Conservation (phyloP, 495 filamentous ascomycete species). For the Parathielavia hyrcaniae region DNA sequence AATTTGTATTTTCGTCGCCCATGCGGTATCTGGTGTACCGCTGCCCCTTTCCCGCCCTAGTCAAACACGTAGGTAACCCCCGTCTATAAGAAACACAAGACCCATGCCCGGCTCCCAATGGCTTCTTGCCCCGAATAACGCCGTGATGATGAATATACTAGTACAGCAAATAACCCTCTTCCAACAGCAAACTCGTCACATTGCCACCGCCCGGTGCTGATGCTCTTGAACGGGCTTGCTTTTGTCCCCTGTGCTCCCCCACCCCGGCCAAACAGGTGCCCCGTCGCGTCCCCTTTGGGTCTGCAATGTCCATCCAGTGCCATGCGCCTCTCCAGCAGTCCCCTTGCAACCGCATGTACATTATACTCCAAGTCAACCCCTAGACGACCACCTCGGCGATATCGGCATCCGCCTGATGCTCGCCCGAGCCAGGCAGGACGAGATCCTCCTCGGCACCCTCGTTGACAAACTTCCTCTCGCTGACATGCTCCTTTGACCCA, state of each 20-base stretch:
- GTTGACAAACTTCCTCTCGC: constrained; percentile 87
- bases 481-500: constrained; percentile 60
- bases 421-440: constrained; percentile 58
- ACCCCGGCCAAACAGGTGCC: not conserved
- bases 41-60: constrained; percentile 4
- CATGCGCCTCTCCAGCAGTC: not conserved
- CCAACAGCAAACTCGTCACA: constrained; percentile 4
- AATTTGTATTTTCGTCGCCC: constrained; percentile 11
- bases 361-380: not conserved
- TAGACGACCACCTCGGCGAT: constrained; percentile 27
- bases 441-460: constrained; percentile 64
- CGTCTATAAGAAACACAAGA: constrained; percentile 5
- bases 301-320: not conserved
- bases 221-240: not conserved
- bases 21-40: not conserved
- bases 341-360: constrained; percentile 4
- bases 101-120: not conserved
- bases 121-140: constrained; percentile 16
- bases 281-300: not conserved
- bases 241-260: constrained; percentile 3
- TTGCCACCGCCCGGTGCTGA: constrained; percentile 12
- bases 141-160: constrained; percentile 18
- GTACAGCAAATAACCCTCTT: constrained; percentile 26
- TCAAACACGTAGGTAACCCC: constrained; percentile 1
- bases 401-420: constrained; percentile 23